These are phyloP conservation scores for Mycena indigotica DNA, from an alignment of 768 basidiomycete species.

Conservation along the genomic window DNA sequence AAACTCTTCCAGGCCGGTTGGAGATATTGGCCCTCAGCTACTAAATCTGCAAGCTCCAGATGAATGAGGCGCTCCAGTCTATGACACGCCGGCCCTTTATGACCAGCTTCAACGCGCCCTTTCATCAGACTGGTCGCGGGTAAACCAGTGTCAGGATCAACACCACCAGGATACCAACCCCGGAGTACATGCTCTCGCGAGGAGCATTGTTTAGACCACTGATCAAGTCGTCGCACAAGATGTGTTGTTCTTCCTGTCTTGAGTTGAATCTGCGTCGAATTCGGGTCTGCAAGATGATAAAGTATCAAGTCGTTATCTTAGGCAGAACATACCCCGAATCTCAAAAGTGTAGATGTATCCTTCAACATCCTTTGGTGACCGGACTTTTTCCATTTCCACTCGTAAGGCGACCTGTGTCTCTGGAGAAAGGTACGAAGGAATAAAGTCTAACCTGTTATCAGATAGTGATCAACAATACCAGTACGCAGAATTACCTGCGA, in stretches of 20 bases:
- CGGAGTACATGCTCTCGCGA: conserved; percentile 75
- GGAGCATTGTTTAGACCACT: conserved; percentile 82
- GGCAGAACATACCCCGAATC: conserved; percentile 57
- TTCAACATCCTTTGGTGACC: conserved; percentile 57
- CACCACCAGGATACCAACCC: conserved; percentile 70
- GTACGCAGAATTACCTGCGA: conserved; percentile 8
- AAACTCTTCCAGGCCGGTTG: conserved; percentile 48
- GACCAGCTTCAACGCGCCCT: conserved; percentile 63
- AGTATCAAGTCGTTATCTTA: background rate
- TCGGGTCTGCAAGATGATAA: conserved; percentile 20
- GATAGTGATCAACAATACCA: background rate
- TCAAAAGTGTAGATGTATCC: conserved; percentile 87
- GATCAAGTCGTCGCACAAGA: conserved; percentile 68
- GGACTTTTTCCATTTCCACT: conserved; percentile 40
- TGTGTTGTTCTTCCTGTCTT: conserved; percentile 83
- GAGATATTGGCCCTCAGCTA: conserved; percentile 60
- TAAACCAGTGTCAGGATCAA: conserved; percentile 41
- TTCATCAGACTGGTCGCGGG: conserved; percentile 57
- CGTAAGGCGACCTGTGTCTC: conserved; percentile 23
- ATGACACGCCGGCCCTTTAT: conserved; percentile 48
- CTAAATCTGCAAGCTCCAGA: conserved; percentile 75
- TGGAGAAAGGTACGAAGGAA: conserved; percentile 23
- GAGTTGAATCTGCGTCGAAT: conserved; percentile 51
- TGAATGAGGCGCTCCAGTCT: conserved; percentile 71
- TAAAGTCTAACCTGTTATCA: conserved; percentile 10